phyloP scores from a whole-genome alignment of 2,329 filamentous ascomycete species.

The Lithohypha guttulata region DNA sequence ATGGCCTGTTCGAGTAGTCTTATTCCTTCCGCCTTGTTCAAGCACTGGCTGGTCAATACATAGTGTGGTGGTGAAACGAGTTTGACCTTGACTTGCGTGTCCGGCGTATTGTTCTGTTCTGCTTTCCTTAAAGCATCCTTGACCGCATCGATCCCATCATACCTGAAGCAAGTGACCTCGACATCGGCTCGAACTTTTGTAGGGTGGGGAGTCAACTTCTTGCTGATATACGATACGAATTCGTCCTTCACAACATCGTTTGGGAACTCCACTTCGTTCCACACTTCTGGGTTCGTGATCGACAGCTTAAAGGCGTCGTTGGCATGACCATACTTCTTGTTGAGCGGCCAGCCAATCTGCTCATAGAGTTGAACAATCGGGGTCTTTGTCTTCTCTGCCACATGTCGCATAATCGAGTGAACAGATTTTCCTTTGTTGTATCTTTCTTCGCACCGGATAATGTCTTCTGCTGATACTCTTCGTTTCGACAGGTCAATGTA shows the following conservation, averaged over 20 bases:
- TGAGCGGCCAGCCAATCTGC: slow-evolving; percentile 89
- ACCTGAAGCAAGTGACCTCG: slow-evolving; percentile 88
- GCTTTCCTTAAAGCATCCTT: slow-evolving; percentile 85
- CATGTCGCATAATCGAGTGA: slow-evolving; percentile 96
- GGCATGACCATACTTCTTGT: slow-evolving; percentile 93
- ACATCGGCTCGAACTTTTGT: slow-evolving; percentile 98
- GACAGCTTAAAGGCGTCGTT: slow-evolving; percentile 98
- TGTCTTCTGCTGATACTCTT: slow-evolving; percentile 93
- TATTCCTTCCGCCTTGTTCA: slow-evolving; percentile 86
- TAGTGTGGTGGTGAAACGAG: slow-evolving; percentile 96
- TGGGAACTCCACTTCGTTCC: slow-evolving; percentile 85
- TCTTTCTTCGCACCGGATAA: slow-evolving; percentile 94
- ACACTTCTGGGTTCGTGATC: slow-evolving; percentile 95
- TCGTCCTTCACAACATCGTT: slow-evolving; percentile 77
- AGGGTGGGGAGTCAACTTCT: slow-evolving; percentile 93
- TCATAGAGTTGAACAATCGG: slow-evolving; percentile 95
- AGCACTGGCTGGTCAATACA: slow-evolving; percentile 86
- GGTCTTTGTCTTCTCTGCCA: slow-evolving; percentile 88
- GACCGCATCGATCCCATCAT: slow-evolving; percentile 96
- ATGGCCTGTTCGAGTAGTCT: slow-evolving; percentile 79
- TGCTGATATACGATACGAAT: slow-evolving; percentile 89
- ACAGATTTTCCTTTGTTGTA: slow-evolving; percentile 99
- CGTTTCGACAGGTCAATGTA: slow-evolving; percentile 99
- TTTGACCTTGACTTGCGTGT: slow-evolving; percentile 95
- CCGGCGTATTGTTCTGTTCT: slow-evolving; percentile 81